These are phyloP conservation scores for Penicillium sp. DNA, from an alignment of 2,329 filamentous ascomycete species.

Conservation along the genomic window DNA sequence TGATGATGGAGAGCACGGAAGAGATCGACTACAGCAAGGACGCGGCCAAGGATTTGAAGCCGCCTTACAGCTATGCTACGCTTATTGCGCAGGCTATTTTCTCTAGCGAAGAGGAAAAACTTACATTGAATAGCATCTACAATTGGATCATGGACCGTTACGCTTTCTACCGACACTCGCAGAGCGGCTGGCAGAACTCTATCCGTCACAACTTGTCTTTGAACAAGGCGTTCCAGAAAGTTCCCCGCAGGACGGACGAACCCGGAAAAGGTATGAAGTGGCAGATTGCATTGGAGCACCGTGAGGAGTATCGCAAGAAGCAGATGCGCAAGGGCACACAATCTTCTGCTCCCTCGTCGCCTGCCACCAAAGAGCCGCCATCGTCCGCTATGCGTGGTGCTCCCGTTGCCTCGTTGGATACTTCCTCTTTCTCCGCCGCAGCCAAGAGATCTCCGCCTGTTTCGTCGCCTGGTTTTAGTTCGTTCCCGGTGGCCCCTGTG, in stretches of 20 bases:
- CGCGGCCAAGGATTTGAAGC: constrained; percentile 84
- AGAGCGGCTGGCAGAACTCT: constrained; percentile 95
- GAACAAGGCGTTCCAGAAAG: constrained; percentile 91
- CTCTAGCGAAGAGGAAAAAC: constrained; percentile 76
- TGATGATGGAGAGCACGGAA: constrained; percentile 53
- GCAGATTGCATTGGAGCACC: constrained; percentile 80
- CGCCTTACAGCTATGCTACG: constrained; percentile 91
- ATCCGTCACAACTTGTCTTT: constrained; percentile 94
- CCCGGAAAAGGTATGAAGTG: constrained; percentile 99
- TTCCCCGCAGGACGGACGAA: constrained; percentile 86
- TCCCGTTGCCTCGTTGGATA: constrained; percentile 35
- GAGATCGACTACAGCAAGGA: constrained; percentile 64
- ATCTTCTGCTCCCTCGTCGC: constrained; percentile 46
- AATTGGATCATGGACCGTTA: constrained; percentile 87
- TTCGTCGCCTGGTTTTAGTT: constrained; percentile 40
- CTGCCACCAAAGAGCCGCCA: constrained; percentile 42
- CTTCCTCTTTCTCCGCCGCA: constrained; percentile 38
- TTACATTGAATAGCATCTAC: constrained; percentile 90
- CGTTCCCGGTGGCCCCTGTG: constrained; percentile 40
- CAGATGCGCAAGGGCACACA: constrained; percentile 43
- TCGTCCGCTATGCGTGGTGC: constrained; percentile 30
- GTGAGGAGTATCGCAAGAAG: constrained; percentile 82
- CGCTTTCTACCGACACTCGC: constrained; percentile 82
- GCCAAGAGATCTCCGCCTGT: constrained; percentile 37
- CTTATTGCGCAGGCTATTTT: constrained; percentile 96